Base-by-base conservation (phyloP, 2,329 filamentous ascomycete genomes). In the Cordyceps farinosa region DNA sequence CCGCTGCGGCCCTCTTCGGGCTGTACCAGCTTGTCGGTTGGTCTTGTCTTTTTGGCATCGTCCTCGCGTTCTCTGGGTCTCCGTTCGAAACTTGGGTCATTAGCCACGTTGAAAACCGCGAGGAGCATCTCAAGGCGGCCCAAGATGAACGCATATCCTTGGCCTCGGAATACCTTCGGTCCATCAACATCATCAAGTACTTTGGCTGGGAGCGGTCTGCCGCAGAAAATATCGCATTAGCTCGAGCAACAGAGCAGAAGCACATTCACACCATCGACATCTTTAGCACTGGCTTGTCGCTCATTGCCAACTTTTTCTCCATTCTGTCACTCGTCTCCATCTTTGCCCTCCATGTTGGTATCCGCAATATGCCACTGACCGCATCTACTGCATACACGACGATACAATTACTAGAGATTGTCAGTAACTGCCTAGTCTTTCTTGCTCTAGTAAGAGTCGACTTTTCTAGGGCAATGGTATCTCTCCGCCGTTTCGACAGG, bases 301-400 rank as follows among this genome's bases (percentile, higher is more conserved):
- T 7, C 81, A 84, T 64, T 69, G 59, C 40, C 1, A 7, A 55
- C 30, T 29, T 82, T 2, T 78, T 85, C 62, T 84, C 84, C 0
- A 80, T 80, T 61, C 67, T 83, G 8, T 75, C 82, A 27, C 72
- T 86, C 32, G 70, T 86, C 13, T 71, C 80, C 51, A 85, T 85
- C 71, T 85, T 86, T 67, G 77, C 76, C 11, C 70, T 83, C 11
- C 79, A 85, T 59, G 79, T 83, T 2, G 74, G 78, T 1, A 75
- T 84, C 17, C 76, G 78, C 34, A 75, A 79, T 59, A 73, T 78
- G 63, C 76, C 77, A 3, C 75, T 87, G n/a, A 80, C 82, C 8
- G 83, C 84, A 17, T 81, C 83, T 15, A 76, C 82, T 42, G 84
- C 83, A 7, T 87, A 86, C 67, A 86, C 84, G 3, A 80, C 83